Evolutionary conservation across 2,329 filamentous ascomycete species (phyloP).

Genomic region (Cladosporium sphaerospermum): DNA sequence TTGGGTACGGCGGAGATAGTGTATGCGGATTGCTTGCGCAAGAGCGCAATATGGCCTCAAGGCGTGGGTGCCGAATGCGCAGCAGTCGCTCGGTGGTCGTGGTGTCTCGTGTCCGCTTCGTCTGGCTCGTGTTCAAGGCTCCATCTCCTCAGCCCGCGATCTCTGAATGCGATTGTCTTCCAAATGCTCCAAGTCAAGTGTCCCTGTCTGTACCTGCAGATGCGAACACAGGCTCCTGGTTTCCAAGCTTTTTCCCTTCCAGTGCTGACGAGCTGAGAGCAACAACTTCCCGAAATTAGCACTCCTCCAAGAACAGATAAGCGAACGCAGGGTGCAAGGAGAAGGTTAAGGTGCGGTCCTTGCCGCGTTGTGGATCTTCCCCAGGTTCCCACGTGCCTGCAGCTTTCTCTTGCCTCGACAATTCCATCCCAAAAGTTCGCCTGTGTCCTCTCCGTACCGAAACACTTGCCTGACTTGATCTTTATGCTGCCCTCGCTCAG

Average conservation of each 20-base stretch:
- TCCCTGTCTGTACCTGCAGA: too few relatives aligned
- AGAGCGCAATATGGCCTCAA: too few relatives aligned
- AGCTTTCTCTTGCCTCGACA: background rate
- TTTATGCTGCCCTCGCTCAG: conserved; percentile 11
- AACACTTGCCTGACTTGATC: background rate
- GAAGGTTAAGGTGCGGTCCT: conserved; percentile 4
- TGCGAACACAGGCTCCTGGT: background rate
- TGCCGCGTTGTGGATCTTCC: background rate
- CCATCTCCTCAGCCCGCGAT: conserved; percentile 5
- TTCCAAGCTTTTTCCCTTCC: background rate
- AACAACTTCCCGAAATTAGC: background rate
- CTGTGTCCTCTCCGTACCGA: too few relatives aligned
- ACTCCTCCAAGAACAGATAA: background rate
- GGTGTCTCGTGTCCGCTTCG: conserved; percentile 3
- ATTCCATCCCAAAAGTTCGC: background rate
- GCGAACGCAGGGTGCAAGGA: background rate
- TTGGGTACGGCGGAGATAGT: too few relatives aligned
- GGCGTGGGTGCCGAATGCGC: too few relatives aligned
- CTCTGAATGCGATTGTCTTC: background rate
- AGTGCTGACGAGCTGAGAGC: background rate
- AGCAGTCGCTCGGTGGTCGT: background rate
- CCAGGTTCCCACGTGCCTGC: background rate
- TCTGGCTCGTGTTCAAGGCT: conserved; percentile 3
- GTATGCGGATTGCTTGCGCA: too few relatives aligned
- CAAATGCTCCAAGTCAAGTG: background rate